A percentile compares a stretch with the other conserved stretches of the same genome.
Evolutionary conservation across 306 rosid genomes (phyloP).

Genomic region (Ammopiptanthus mongolicus): DNA sequence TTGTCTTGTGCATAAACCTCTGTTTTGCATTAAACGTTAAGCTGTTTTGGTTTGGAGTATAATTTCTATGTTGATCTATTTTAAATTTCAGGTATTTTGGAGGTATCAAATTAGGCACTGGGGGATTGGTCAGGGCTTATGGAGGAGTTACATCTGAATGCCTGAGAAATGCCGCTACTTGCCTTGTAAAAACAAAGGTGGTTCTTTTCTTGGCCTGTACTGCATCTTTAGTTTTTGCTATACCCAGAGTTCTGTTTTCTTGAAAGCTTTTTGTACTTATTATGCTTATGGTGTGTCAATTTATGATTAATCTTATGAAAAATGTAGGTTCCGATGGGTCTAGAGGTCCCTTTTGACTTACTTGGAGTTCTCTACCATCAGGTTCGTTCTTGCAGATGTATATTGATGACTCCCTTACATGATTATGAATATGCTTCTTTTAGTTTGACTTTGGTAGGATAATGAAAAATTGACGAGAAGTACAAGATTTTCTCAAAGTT

Average conservation of each 20-base stretch:
- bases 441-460: constrained; percentile 17
- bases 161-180: constrained; percentile 73
- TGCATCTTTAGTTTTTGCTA: neutral
- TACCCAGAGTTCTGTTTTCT: neutral
- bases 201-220: constrained; percentile 13
- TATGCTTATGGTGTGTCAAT: neutral
- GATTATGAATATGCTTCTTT: constrained; percentile 11
- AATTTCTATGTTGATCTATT: neutral
- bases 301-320: constrained; percentile 4
- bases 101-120: constrained; percentile 88
- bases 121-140: constrained; percentile 91
- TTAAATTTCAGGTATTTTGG: constrained; percentile 65
- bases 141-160: constrained; percentile 94
- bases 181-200: constrained; percentile 83
- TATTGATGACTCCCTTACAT: neutral
- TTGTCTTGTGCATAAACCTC: neutral
- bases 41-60: constrained; percentile 1
- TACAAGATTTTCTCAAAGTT: neutral
- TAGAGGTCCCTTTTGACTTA: constrained; percentile 82
- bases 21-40: neutral
- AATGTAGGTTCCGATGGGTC: constrained; percentile 77
- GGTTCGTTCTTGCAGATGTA: constrained; percentile 41
- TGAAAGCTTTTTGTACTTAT: neutral
- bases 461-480: neutral
- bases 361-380: constrained; percentile 76